These are phyloP conservation scores for Penicillium sp. DNA, from an alignment of 2,329 filamentous ascomycete genomes.

Conservation along the genomic window DNA sequence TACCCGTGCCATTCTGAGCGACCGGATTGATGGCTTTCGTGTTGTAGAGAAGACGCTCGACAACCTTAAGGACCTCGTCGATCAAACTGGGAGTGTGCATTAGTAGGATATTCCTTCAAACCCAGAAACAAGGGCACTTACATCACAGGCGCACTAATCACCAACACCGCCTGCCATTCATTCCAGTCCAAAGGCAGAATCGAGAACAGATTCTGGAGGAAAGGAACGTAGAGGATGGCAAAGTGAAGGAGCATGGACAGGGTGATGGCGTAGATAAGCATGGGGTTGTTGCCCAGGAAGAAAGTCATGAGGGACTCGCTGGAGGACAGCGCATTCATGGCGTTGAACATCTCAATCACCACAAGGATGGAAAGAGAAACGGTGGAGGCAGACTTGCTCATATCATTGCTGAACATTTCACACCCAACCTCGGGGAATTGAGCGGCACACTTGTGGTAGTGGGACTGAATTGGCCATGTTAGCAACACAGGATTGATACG, in stretches of 20 bases:
- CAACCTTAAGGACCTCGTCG: conserved; percentile 77
- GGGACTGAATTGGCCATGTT: conserved; percentile 48
- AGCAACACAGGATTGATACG: conserved; percentile 9
- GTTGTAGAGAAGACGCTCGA: conserved; percentile 66
- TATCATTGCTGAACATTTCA: conserved; percentile 82
- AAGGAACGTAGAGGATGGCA: conserved; percentile 84
- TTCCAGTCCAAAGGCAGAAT: conserved; percentile 80
- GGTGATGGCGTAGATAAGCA: conserved; percentile 90
- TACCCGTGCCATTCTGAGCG: conserved; percentile 32
- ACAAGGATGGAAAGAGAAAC: conserved; percentile 88
- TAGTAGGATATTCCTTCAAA: neutral
- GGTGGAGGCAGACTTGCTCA: conserved; percentile 86
- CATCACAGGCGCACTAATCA: conserved; percentile 89
- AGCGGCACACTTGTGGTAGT: conserved; percentile 89
- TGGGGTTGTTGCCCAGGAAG: conserved; percentile 97
- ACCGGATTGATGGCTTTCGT: conserved; percentile 15
- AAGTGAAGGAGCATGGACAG: conserved; percentile 96
- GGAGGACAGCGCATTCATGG: conserved; percentile 94
- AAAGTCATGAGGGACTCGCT: conserved; percentile 91
- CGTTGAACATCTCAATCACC: conserved; percentile 99
- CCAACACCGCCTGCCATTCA: conserved; percentile 90
- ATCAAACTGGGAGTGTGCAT: conserved; percentile 58
- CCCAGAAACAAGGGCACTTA: conserved; percentile 51
- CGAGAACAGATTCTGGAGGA: conserved; percentile 83
- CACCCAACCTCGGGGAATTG: conserved; percentile 89